Evolutionary conservation across 2,329 filamentous ascomycete genomes (phyloP).

Genomic region (Orbilia oligospora): DNA sequence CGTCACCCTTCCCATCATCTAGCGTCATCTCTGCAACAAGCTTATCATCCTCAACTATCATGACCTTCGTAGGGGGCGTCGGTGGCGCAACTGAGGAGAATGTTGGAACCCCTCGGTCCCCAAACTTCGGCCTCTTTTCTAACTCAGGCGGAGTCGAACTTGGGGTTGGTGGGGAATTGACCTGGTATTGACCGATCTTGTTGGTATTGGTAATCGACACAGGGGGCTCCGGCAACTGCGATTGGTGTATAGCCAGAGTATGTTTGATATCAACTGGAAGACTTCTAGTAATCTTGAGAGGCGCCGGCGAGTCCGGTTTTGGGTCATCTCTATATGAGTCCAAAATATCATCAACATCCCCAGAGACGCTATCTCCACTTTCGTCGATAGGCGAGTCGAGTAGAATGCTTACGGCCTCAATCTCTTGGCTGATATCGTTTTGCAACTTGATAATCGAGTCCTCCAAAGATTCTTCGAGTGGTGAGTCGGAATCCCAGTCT

Average conservation of each 20-base stretch:
- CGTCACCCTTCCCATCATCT: conserved; percentile 44
- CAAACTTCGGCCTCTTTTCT: conserved; percentile 57
- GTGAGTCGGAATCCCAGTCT: conserved; percentile 11
- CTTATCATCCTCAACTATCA: conserved; percentile 56
- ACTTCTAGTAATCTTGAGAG: conserved; percentile 54
- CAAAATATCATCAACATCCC: conserved; percentile 17
- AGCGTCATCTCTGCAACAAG: conserved; percentile 52
- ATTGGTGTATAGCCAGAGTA: conserved; percentile 41
- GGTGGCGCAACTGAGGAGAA: conserved; percentile 47
- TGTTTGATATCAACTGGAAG: conserved; percentile 54
- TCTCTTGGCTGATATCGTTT: conserved; percentile 54
- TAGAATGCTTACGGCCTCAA: conserved; percentile 54
- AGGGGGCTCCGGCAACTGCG: conserved; percentile 38
- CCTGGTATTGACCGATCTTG: conserved; percentile 51
- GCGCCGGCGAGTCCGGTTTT: conserved; percentile 45
- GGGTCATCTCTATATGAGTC: conserved; percentile 26
- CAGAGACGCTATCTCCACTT: conserved; percentile 7
- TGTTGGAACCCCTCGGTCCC: conserved; percentile 54
- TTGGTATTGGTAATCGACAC: conserved; percentile 50
- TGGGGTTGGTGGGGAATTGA: conserved; percentile 52
- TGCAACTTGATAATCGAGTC: conserved; percentile 56
- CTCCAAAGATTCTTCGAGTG: conserved; percentile 31
- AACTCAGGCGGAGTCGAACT: conserved; percentile 53
- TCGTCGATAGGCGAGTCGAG: conserved; percentile 52
- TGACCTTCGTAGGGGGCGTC: conserved; percentile 59